These are phyloP conservation scores for Turritis glabra DNA, from an alignment of 345 rosid species.

Conservation along the genomic window DNA sequence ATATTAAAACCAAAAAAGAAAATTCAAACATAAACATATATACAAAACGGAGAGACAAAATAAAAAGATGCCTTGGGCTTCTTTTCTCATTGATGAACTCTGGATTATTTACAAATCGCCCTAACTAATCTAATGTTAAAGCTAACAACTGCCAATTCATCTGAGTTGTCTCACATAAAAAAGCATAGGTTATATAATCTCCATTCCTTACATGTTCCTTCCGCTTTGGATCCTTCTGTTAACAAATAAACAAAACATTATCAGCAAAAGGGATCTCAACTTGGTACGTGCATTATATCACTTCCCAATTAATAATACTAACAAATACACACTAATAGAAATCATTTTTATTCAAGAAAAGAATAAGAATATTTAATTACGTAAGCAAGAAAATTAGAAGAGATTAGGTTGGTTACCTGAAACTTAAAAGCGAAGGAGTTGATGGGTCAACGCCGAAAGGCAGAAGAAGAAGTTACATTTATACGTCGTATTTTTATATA, in stretches of 20 bases:
- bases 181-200: not conserved
- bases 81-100: conserved; percentile 23
- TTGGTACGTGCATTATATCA: not conserved
- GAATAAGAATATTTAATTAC: not conserved
- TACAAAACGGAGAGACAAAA: not conserved
- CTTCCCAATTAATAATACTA: not conserved
- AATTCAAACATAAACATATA: not conserved
- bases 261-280: conserved; percentile 18
- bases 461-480: conserved; percentile 20
- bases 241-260: conserved; percentile 12
- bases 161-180: conserved; percentile 19
- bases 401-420: conserved; percentile 47
- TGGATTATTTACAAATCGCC: not conserved
- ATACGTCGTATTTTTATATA: conserved; percentile 12
- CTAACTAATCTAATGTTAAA: conserved; percentile 16
- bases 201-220: conserved; percentile 11
- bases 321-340: not conserved
- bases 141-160: conserved; percentile 26
- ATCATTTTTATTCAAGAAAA: not conserved
- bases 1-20: not conserved
- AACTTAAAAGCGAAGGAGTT: conserved; percentile 33
- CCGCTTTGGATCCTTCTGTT: conserved; percentile 24
- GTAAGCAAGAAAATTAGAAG: not conserved
- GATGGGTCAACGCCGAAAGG: conserved; percentile 34
- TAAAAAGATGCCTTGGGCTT: conserved; percentile 25